Conservation (phyloP, 2,329 filamentous ascomycete genomes). For the Talaromyces sp. region DNA sequence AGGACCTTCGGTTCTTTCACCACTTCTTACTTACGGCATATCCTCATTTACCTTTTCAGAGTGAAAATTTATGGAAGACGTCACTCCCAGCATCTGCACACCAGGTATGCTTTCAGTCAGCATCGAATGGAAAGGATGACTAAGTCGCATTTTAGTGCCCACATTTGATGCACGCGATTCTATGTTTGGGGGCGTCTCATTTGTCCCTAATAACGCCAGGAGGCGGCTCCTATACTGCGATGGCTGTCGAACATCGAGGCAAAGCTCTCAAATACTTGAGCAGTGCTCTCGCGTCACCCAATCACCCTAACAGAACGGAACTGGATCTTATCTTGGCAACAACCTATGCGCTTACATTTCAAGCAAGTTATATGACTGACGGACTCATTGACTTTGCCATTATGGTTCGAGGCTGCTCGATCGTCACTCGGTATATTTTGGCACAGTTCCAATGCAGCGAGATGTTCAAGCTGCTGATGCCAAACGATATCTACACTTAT, state of each 20-base stretch:
- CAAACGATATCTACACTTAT: conserved; percentile 5
- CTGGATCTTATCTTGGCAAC: conserved; percentile 32
- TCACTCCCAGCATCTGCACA: conserved; percentile 66
- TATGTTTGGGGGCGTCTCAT: conserved; percentile 65
- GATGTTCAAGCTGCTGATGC: conserved; percentile 19
- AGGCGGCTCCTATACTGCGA: background rate
- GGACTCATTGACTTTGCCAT: conserved; percentile 33
- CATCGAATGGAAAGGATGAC: background rate
- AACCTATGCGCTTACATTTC: conserved; percentile 34
- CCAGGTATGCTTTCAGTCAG: conserved; percentile 46
- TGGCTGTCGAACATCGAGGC: background rate
- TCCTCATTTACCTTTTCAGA: conserved; percentile 62
- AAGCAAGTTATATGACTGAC: conserved; percentile 33
- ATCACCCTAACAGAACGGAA: conserved; percentile 21
- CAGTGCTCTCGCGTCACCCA: conserved; percentile 10
- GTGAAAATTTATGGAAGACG: conserved; percentile 64
- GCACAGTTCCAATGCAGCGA: conserved; percentile 17
- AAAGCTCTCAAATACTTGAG: background rate
- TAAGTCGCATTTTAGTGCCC: conserved; percentile 41
- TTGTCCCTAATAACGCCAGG: conserved; percentile 43
- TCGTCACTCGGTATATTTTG: conserved; percentile 36
- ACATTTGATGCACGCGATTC: conserved; percentile 67
- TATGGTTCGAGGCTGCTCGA: conserved; percentile 33
- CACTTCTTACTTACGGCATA: conserved; percentile 53
- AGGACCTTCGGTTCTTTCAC: conserved; percentile 53